Percentiles rank a stretch among this genome's conserved stretches.
These are phyloP conservation scores for Termitomyces titanicus DNA, from an alignment of 768 basidiomycete species.

Conservation along the genomic window DNA sequence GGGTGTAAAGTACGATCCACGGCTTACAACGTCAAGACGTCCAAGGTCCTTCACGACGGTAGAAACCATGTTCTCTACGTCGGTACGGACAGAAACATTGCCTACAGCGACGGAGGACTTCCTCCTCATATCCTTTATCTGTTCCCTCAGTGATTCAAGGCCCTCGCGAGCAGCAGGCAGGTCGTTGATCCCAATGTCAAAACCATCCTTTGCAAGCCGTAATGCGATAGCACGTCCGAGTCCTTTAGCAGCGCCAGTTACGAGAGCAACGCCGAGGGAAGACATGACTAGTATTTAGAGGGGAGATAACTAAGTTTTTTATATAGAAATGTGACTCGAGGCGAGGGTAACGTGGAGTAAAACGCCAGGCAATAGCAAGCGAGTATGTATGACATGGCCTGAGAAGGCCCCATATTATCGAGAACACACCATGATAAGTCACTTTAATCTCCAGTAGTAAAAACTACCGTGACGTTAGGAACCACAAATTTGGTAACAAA, in stretches of 20 bases:
- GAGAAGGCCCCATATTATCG: too few species aligned
- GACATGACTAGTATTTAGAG: too few species aligned
- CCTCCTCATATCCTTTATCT: conserved; percentile 22
- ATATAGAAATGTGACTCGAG: too few species aligned
- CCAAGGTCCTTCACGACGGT: conserved; percentile 21
- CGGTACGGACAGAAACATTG: conserved; percentile 25
- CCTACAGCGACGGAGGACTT: conserved; percentile 15
- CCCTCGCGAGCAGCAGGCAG: conserved; percentile 9
- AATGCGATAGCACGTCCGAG: conserved; percentile 28
- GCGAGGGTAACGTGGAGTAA: too few species aligned
- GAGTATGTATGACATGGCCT: too few species aligned
- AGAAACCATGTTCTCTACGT: conserved; percentile 25
- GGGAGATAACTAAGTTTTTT: too few species aligned
- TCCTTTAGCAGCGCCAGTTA: conserved; percentile 29
- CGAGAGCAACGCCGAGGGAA: conserved; percentile 24
- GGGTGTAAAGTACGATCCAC: not conserved
- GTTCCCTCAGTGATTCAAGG: conserved; percentile 18
- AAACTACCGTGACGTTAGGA: too few species aligned
- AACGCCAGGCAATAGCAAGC: too few species aligned
- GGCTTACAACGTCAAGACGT: conserved; percentile 27
- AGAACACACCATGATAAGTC: too few species aligned
- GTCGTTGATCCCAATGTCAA: conserved; percentile 27
- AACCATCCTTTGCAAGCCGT: conserved; percentile 27
- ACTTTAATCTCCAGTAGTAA: too few species aligned
- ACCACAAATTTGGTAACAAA: too few species aligned